A percentile compares a stretch with the other conserved stretches of the same genome.
Conservation (phyloP, 2,329 filamentous ascomycete species). For the Paecilomyces variotii region DNA sequence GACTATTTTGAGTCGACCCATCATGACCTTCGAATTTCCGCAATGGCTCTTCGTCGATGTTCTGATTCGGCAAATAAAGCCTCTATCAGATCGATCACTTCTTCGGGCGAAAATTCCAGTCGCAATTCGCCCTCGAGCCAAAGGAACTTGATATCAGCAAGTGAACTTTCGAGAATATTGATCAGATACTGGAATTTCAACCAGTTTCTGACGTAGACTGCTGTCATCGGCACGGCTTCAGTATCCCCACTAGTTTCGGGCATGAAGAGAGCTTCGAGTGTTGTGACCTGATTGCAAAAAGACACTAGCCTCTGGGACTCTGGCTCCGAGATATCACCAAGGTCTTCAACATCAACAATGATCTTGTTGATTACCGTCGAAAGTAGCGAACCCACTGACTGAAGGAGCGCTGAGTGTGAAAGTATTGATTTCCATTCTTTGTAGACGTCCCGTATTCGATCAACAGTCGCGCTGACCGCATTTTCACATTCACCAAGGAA, state of each 20-base stretch:
- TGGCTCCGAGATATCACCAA: slow-evolving; percentile 56
- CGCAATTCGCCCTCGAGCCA: slow-evolving; percentile 58
- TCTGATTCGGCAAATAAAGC: slow-evolving; percentile 58
- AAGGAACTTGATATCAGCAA: slow-evolving; percentile 58
- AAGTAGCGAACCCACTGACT: slow-evolving; percentile 53
- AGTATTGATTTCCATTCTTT: slow-evolving; percentile 51
- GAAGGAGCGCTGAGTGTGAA: slow-evolving; percentile 52
- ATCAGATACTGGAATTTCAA: slow-evolving; percentile 57
- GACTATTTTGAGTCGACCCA: slow-evolving; percentile 8
- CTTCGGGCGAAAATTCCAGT: slow-evolving; percentile 53
- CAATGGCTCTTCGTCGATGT: slow-evolving; percentile 49
- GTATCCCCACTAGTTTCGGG: slow-evolving; percentile 30
- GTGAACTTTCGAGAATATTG: slow-evolving; percentile 54
- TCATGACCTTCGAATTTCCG: slow-evolving; percentile 43
- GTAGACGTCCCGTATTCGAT: slow-evolving; percentile 50
- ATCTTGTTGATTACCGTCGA: slow-evolving; percentile 52
- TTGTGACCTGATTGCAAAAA: slow-evolving; percentile 49
- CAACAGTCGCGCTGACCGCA: slow-evolving; percentile 50
- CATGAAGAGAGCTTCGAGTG: slow-evolving; percentile 50
- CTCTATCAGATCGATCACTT: slow-evolving; percentile 56
- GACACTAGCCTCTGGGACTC: slow-evolving; percentile 52
- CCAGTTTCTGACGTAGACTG: slow-evolving; percentile 56
- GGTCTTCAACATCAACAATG: slow-evolving; percentile 54
- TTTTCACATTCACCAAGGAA: slow-evolving; percentile 54
- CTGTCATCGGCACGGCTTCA: slow-evolving; percentile 44